Evolutionary conservation across 2,329 filamentous ascomycete genomes (phyloP).

Genomic region (Aspergillus tanneri): DNA sequence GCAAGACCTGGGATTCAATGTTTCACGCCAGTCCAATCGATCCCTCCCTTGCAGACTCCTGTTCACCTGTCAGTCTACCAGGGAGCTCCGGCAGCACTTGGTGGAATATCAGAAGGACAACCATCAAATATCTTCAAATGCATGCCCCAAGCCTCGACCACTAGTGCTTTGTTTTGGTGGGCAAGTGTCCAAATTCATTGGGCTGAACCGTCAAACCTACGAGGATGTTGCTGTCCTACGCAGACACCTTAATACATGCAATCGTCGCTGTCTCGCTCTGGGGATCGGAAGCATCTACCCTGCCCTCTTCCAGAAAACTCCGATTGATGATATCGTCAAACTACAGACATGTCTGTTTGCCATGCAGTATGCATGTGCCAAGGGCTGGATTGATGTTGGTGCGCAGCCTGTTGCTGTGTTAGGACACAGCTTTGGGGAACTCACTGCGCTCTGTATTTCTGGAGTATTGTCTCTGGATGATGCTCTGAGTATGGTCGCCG

Average conservation of each 20-base stretch:
- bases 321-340: conserved; percentile 21
- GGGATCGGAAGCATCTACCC: conserved; percentile 38
- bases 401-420: conserved; percentile 33
- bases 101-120: not conserved
- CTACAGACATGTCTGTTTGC: conserved; percentile 42
- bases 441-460: conserved; percentile 37
- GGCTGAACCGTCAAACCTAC: conserved; percentile 30
- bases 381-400: conserved; percentile 40
- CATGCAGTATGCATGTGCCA: conserved; percentile 40
- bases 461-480: conserved; percentile 33
- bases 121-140: not conserved
- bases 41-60: not conserved
- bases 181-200: conserved; percentile 33
- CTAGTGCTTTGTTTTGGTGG: conserved; percentile 45
- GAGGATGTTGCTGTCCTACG: conserved; percentile 30
- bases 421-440: conserved; percentile 42
- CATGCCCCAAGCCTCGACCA: conserved; percentile 8
- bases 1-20: too few species aligned
- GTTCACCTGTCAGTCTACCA: not conserved
- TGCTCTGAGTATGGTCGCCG: conserved; percentile 25
- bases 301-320: conserved; percentile 24
- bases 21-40: not conserved
- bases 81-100: not conserved
- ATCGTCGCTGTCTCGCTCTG: conserved; percentile 11
- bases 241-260: conserved; percentile 31